Evolutionary conservation across 257 asterid genomes (phyloP).

Genomic region (Verbena officinalis): DNA sequence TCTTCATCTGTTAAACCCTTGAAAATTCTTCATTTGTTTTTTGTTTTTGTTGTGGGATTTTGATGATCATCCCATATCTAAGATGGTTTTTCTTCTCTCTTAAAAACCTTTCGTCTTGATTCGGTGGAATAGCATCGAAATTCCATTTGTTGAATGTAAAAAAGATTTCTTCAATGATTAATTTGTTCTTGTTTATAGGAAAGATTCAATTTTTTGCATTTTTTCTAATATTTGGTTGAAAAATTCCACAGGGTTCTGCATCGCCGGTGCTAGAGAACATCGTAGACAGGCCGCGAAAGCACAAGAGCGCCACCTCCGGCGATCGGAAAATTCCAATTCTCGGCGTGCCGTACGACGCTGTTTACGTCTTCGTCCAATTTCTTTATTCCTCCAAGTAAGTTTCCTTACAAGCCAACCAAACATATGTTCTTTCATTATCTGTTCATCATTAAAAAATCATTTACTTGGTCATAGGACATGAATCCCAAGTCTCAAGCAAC

Average conservation of each 20-base stretch:
- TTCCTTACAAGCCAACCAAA: slow-evolving; percentile 16
- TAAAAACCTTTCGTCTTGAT: too few relatives aligned
- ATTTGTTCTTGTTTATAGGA: not conserved
- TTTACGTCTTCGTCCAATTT: slow-evolving; percentile 61
- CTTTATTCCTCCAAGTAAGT: slow-evolving; percentile 76
- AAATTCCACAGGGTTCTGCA: slow-evolving; percentile 60
- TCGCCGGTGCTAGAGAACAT: slow-evolving; percentile 87
- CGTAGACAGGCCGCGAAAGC: slow-evolving; percentile 62
- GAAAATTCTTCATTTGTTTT: not conserved
- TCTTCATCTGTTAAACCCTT: not conserved
- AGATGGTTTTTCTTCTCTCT: too few relatives aligned
- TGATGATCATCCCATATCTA: not conserved
- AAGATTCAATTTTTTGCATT: not conserved
- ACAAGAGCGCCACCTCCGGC: slow-evolving; percentile 56
- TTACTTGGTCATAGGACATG: not conserved
- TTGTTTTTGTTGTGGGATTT: not conserved
- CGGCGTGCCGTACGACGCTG: slow-evolving; percentile 95
- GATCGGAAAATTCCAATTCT: slow-evolving; percentile 58
- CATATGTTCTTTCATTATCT: not conserved
- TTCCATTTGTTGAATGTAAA: too few relatives aligned
- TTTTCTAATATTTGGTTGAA: not conserved
- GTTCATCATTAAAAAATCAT: not conserved
- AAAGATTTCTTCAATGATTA: too few relatives aligned
- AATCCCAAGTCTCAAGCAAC: slow-evolving; percentile 21
- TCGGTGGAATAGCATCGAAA: too few relatives aligned